A percentile compares a stretch with the other conserved stretches of the same genome.
Conservation (phyloP, 441 rosid species). For the Euphorbia celastroides region DNA sequence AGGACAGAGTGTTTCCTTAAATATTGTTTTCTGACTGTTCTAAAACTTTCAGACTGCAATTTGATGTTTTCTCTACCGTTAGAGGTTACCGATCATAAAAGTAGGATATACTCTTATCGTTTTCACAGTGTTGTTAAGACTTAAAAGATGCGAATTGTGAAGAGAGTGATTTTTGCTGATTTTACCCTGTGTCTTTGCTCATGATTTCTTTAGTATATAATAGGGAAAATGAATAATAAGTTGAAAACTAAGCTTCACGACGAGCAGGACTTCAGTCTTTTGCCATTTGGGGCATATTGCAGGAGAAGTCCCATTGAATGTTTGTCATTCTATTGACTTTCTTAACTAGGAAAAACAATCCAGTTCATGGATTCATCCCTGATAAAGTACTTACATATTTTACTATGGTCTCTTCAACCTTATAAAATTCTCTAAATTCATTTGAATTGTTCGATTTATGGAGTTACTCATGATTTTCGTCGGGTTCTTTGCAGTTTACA, state of each 20-base stretch:
- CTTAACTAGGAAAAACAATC: background rate
- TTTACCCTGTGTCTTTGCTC: background rate
- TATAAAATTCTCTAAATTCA: no score
- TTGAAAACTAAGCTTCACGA: background rate
- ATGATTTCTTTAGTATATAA: background rate
- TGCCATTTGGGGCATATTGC: background rate
- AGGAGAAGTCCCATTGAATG: background rate
- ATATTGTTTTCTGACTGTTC: background rate
- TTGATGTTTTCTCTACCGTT: background rate
- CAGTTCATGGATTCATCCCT: background rate
- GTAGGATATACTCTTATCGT: background rate
- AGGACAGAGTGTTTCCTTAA: background rate
- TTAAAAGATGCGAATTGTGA: background rate
- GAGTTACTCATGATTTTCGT: slow-evolving; percentile 2
- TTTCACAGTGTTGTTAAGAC: background rate
- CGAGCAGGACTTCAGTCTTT: background rate
- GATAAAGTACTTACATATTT: background rate
- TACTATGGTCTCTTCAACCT: background rate
- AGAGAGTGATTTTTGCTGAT: background rate
- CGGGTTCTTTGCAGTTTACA: slow-evolving; percentile 57
- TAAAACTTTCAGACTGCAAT: background rate
- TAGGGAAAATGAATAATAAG: background rate
- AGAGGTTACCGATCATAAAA: background rate
- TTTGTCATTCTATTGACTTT: background rate
- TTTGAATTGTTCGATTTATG: background rate